phyloP scores from a whole-genome alignment of 306 rosid genomes.

The Gastrolobium bilobum region DNA sequence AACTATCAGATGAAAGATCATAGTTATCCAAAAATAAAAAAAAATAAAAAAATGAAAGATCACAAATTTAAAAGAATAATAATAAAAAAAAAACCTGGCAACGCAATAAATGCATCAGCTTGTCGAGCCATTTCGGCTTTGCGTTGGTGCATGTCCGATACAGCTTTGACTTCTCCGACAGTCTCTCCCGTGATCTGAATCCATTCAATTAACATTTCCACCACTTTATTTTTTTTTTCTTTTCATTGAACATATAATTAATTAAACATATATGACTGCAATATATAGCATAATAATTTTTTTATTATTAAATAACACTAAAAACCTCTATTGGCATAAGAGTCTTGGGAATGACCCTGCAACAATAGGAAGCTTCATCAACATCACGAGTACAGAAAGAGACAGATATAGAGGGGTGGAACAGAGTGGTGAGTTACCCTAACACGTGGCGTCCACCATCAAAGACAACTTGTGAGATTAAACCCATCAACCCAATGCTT shows the following conservation, averaged over 20 bases:
- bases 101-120: constrained; percentile 93
- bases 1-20: background rate
- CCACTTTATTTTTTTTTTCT: background rate
- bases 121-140: constrained; percentile 97
- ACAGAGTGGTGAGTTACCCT: constrained; percentile 59
- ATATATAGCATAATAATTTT: background rate
- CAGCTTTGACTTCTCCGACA: constrained; percentile 90
- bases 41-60: too few species aligned
- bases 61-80: too few species aligned
- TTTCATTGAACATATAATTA: background rate
- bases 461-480: constrained; percentile 82
- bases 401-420: background rate
- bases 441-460: constrained; percentile 99
- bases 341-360: constrained; percentile 89
- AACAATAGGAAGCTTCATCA: constrained; percentile 9
- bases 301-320: background rate
- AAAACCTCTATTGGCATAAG: constrained; percentile 93
- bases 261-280: background rate
- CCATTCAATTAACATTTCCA: background rate
- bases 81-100: constrained; percentile 67
- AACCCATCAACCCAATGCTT: constrained; percentile 95
- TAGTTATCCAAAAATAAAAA: background rate
- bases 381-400: background rate
- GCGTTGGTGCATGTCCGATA: constrained; percentile 94
- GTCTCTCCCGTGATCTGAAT: constrained; percentile 84